Percentiles rank a stretch among this genome's conserved stretches.
Evolutionary conservation across 352 stramenopile genomes (phyloP).

Genomic region (Phytophthora podocarpi): DNA sequence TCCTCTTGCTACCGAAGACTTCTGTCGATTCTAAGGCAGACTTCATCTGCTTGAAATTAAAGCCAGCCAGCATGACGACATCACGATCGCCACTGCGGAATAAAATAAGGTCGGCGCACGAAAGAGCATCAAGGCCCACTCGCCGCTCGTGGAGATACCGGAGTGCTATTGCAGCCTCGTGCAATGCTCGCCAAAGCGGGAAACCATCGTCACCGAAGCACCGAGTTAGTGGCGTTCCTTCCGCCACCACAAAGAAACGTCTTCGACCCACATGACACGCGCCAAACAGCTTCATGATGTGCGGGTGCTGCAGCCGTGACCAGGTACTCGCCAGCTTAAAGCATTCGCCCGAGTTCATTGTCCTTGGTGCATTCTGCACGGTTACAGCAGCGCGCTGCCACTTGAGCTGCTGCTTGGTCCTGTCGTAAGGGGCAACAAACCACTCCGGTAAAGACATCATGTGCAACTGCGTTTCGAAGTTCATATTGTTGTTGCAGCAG

Average conservation of each 20-base stretch:
- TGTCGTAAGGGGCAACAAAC: conserved; percentile 39
- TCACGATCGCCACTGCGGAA: conserved; percentile 26
- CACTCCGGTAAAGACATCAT: conserved; percentile 35
- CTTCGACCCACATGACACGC: conserved; percentile 34
- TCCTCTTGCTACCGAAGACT: conserved; percentile 3
- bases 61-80: conserved; percentile 26
- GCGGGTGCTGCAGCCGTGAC: conserved; percentile 32
- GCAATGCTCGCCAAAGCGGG: conserved; percentile 34
- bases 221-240: conserved; percentile 29
- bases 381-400: conserved; percentile 36
- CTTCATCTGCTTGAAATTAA: conserved; percentile 32
- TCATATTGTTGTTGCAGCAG: conserved; percentile 17
- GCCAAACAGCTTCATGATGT: conserved; percentile 37
- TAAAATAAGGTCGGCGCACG: conserved; percentile 37
- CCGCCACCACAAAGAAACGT: conserved; percentile 36
- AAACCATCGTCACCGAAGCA: conserved; percentile 33
- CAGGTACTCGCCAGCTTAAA: conserved; percentile 28
- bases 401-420: conserved; percentile 28
- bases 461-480: conserved; percentile 15
- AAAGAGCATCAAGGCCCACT: conserved; percentile 27
- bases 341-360: conserved; percentile 14
- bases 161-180: conserved; percentile 34
- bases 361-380: conserved; percentile 20
- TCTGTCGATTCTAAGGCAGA: conserved; percentile 5
- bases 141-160: conserved; percentile 32